Conservation (phyloP, 352 stramenopile genomes). For the Phytophthora pini region DNA sequence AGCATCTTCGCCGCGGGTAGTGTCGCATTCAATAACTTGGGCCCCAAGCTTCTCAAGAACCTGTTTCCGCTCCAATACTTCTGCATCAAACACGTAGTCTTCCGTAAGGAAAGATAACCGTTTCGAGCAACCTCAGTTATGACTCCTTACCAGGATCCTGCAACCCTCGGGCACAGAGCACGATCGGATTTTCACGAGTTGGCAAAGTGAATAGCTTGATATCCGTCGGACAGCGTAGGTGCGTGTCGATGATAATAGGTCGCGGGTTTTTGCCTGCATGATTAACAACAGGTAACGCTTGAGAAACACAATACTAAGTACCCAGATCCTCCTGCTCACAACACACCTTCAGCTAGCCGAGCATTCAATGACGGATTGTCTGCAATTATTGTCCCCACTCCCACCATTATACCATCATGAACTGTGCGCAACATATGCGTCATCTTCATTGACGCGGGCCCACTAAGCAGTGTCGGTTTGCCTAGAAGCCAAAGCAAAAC, state of each 20-base stretch:
- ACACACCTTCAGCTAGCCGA: slow-evolving; percentile 60
- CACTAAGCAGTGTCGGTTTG: slow-evolving; percentile 73
- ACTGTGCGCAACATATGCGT: slow-evolving; percentile 87
- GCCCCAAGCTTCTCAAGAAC: slow-evolving; percentile 55
- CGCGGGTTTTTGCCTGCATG: slow-evolving; percentile 60
- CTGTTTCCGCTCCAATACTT: slow-evolving; percentile 40
- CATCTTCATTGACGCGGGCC: slow-evolving; percentile 81
- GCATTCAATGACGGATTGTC: slow-evolving; percentile 91
- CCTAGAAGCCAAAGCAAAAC: slow-evolving; percentile 38
- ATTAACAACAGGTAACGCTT: not conserved
- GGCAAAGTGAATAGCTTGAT: slow-evolving; percentile 85
- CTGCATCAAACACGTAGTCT: slow-evolving; percentile 29
- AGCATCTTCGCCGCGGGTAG: slow-evolving; percentile 18
- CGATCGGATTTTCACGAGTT: slow-evolving; percentile 72
- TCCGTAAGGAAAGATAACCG: slow-evolving; percentile 7
- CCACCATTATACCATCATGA: slow-evolving; percentile 90
- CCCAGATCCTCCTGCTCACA: too few relatives aligned
- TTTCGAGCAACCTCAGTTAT: not conserved
- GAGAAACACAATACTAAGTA: too few relatives aligned
- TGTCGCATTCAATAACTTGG: slow-evolving; percentile 47
- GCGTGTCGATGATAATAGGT: slow-evolving; percentile 81
- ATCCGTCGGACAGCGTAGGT: slow-evolving; percentile 61
- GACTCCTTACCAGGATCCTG: slow-evolving; percentile 31
- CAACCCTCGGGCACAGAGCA: slow-evolving; percentile 48
- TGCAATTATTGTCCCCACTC: slow-evolving; percentile 81